Conservation (phyloP, 169 alveolate species). For the Babesia gibsoni region DNA sequence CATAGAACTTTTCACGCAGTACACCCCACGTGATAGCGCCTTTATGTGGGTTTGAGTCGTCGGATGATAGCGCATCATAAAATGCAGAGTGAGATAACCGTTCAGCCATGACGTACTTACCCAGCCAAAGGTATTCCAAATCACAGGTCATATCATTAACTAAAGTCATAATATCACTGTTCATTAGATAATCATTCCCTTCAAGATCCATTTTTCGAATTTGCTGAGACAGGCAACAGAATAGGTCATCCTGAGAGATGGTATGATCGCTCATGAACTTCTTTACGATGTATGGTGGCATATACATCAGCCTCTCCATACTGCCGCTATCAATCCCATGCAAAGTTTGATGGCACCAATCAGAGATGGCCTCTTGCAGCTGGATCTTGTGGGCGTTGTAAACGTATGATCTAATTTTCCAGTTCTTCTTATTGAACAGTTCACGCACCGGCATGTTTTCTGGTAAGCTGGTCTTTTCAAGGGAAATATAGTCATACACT, state of each 20-base stretch:
- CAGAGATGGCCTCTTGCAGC: constrained; percentile 13
- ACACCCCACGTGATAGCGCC: constrained; percentile 25
- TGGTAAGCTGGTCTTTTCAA: constrained; percentile 2
- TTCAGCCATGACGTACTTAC: constrained; percentile 47
- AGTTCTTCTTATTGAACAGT: constrained; percentile 38
- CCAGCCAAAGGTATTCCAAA: constrained; percentile 39
- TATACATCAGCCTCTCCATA: constrained; percentile 11
- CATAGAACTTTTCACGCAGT: background rate
- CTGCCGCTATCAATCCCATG: constrained; percentile 22
- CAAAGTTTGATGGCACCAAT: constrained; percentile 30
- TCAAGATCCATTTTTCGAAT: background rate
- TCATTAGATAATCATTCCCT: background rate
- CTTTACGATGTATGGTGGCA: constrained; percentile 24
- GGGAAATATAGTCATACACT: constrained; percentile 19
- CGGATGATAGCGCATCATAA: background rate
- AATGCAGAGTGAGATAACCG: constrained; percentile 12
- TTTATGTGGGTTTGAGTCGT: background rate
- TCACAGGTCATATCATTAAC: constrained; percentile 17
- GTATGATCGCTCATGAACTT: background rate
- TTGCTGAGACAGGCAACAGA: constrained; percentile 3
- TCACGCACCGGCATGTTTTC: constrained; percentile 19
- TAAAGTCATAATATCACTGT: background rate
- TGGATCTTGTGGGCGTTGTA: background rate
- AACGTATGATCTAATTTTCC: constrained; percentile 30
- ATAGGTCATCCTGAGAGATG: constrained; percentile 20